Base-by-base conservation (phyloP, 768 basidiomycete genomes). In the Xerocomellus amylosporus region DNA sequence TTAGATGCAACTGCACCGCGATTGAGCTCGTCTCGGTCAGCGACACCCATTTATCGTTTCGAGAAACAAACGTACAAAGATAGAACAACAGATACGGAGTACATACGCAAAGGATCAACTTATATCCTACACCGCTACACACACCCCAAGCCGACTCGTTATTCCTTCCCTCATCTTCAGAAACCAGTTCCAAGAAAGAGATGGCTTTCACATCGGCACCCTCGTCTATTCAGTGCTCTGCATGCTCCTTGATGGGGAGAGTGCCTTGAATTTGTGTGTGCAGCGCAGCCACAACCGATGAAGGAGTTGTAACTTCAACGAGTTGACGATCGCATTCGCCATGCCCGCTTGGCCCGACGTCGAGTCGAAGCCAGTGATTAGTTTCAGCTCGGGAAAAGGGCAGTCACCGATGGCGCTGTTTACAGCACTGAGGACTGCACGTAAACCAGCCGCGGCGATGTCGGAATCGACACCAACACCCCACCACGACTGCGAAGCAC, bases 391-490 rank as follows among this genome's bases (percentile, higher is more conserved):
- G 2, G 90, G 91, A 33, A 94, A 78, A 49, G 73, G 62, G 12
- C 81, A 79, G 62, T 87, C 84, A 15, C 86, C 87, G 51, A 95
- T 87, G 49, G 86, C 86, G 49, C 71, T 75, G 74, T 96, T 96
- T 26, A 87, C 88, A 1, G 95, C 94, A 64, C 90, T 92, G 51
- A 98, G 78, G 37, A 98, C 81, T 2, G 94, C 94, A 58, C 90
- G 88, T 49, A 98, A 79, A 73, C 95, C 93, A 45, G 91, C 89
- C 17, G 85, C 89, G 26, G 93, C 85, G 64, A 97, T 96, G 65
- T 98, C 94, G n/a, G 87, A 81, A 72, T 97, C 95, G 42, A 91
- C 78, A 17, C 93, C 94, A 43, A 94, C 90, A 68, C 95, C 95
- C 95, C 95, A 98, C 87, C 87, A 95, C 55, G 93, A 93, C 60